Evolutionary conservation across 225 moss, liverwort and hornwort species (phyloP).

Genomic region (Antitrichia curtipendula): DNA sequence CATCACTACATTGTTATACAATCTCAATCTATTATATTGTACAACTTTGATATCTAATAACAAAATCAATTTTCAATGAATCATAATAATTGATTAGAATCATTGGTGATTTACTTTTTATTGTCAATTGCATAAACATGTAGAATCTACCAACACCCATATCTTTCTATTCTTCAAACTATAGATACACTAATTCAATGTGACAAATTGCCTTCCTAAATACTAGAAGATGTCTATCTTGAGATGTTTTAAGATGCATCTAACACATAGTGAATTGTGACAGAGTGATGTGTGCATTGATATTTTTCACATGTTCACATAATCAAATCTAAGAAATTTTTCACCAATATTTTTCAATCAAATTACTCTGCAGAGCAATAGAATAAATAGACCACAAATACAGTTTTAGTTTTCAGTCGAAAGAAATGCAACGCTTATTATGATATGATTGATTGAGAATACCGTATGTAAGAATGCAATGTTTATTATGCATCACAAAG

Average conservation of each 20-base stretch:
- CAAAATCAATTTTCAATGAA: background rate
- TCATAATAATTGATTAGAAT: background rate
- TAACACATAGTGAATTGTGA: background rate
- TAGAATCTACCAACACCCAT: accelerated
- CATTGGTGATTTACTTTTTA: background rate
- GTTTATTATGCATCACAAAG: background rate
- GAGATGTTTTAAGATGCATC: no score
- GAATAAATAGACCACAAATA: background rate
- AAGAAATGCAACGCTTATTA: background rate
- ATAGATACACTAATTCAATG: background rate
- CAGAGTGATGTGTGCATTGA: no score
- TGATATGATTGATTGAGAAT: background rate
- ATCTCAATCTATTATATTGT: background rate
- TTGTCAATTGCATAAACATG: background rate
- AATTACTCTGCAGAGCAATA: background rate
- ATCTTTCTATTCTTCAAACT: background rate
- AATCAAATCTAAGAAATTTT: background rate
- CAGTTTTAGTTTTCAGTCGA: no score
- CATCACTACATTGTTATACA: background rate
- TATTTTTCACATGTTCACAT: no score
- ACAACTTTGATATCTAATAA: background rate
- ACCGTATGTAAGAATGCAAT: background rate
- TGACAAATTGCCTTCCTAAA: background rate
- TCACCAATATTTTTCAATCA: background rate
- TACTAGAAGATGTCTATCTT: background rate